These are phyloP conservation scores for Hymenoscyphus fructigenus DNA, from an alignment of 2,329 filamentous ascomycete species.

Conservation along the genomic window DNA sequence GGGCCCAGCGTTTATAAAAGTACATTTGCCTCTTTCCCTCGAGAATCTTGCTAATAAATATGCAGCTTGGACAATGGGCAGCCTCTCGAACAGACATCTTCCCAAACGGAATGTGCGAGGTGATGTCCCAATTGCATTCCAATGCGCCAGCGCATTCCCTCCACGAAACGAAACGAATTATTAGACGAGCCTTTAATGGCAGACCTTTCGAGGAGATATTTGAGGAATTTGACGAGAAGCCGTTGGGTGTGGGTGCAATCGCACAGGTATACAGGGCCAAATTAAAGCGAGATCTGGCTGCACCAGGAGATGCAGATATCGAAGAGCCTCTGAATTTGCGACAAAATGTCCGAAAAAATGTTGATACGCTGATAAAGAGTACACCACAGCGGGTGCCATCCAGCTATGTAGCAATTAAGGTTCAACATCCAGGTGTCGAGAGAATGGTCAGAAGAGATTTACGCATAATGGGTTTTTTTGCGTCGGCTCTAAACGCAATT, in stretches of 20 bases:
- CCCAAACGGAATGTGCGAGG: constrained; percentile 83
- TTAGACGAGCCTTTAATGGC: constrained; percentile 79
- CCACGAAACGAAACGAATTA: constrained; percentile 72
- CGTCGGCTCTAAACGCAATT: constrained; percentile 76
- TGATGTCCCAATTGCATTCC: constrained; percentile 94
- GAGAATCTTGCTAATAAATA: constrained; percentile 22
- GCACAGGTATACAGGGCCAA: constrained; percentile 98
- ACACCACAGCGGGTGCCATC: constrained; percentile 84
- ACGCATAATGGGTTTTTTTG: constrained; percentile 92
- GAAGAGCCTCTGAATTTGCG: constrained; percentile 57
- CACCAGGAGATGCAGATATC: constrained; percentile 57
- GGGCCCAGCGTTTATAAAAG: constrained; percentile 96
- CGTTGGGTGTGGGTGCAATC: constrained; percentile 91
- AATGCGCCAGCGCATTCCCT: constrained; percentile 91
- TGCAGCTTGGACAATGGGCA: constrained; percentile 91
- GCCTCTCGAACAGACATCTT: constrained; percentile 96
- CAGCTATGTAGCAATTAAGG: constrained; percentile 91
- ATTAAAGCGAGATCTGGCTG: constrained; percentile 74
- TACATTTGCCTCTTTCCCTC: constrained; percentile 38
- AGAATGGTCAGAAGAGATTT: constrained; percentile 86
- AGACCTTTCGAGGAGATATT: constrained; percentile 87
- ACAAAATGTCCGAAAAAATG: constrained; percentile 73
- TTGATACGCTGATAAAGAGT: constrained; percentile 84
- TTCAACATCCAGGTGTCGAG: constrained; percentile 89
- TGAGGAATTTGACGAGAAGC: constrained; percentile 87